Base-by-base conservation (phyloP, 164 flowering plant genomes). In the Kingdonia uniflora region DNA sequence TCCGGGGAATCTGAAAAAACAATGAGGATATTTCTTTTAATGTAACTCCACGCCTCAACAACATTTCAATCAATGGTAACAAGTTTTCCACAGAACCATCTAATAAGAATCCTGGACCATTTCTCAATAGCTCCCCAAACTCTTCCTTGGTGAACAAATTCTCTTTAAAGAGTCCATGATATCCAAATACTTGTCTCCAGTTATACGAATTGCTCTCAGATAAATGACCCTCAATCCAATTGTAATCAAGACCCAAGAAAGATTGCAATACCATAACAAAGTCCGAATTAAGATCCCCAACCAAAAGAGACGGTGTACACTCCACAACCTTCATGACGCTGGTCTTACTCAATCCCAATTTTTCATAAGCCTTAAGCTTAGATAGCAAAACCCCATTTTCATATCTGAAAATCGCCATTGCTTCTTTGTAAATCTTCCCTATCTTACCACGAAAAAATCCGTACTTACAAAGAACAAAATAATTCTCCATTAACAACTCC, bases 371-470 rank as follows among this genome's bases (percentile, higher is more conserved):
- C 55, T 49, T 62, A 59, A 84, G 71, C 51, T 78, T 84, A 21
- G 23, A 51, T n/a, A 25, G 50, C 71, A 79, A 57, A 10, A 72
- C 63, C 20, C 82, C 84, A 61, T 41, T 15, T 1, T 69, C 73
- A 57, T 71, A 66, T n/a, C 61, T 37, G 38, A 84, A 80, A 35
- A 81, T 57, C 46, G 68, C 75, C 21, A 10, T 63, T 7, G 68
- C 80, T 64, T 76, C 84, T 68, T 54, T 71, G 48, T 65, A 84
- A 41, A 81, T 75, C 60, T 61, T 69, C 1, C 94, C 85, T 6
- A 81, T 76, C 63, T 72, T 71, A 51, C 47, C 52, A 12, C 76
- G 74, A n/a, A 79, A 76, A 22, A 81, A 62, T 23, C 92, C 92
- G 54, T 78, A 78, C 58, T 68, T 49, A 41, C 82, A 73, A 24